These are phyloP conservation scores for Neurospora sp. DNA, from an alignment of 2,329 filamentous ascomycete species.

Conservation along the genomic window DNA sequence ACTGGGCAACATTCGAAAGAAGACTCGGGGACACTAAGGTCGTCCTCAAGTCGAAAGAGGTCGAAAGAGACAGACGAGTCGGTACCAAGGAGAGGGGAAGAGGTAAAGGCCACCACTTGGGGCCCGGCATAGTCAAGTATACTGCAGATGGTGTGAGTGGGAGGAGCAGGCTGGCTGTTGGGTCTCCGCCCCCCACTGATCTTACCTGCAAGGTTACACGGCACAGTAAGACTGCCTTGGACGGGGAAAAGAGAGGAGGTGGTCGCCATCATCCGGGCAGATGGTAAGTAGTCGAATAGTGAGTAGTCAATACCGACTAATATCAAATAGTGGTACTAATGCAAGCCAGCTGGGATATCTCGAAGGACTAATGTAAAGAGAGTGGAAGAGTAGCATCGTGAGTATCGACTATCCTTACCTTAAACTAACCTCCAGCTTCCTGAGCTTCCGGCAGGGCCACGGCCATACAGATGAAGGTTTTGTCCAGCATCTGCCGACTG, in stretches of 20 bases:
- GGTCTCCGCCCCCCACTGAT: background rate
- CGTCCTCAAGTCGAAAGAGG: background rate
- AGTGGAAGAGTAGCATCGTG: background rate
- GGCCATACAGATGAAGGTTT: background rate
- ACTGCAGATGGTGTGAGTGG: background rate
- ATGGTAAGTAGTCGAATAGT: background rate
- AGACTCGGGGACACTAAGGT: background rate
- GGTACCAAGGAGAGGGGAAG: background rate
- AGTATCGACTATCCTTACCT: background rate
- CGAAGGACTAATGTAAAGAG: background rate
- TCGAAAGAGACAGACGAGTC: background rate
- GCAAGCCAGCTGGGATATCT: background rate
- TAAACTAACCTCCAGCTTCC: background rate
- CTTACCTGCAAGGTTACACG: background rate
- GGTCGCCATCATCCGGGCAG: background rate
- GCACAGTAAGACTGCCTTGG: background rate
- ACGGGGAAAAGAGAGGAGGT: background rate
- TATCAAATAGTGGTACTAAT: background rate
- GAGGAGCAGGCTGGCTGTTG: background rate
- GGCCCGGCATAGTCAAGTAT: background rate
- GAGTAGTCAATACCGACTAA: background rate
- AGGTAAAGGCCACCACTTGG: background rate
- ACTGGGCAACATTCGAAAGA: background rate
- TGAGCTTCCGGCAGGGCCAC: background rate
- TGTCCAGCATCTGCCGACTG: background rate